Evolutionary conservation across 169 alveolate species (phyloP), one percentile per base, ranked within the genome.

Genomic region (Blepharisma undulans): DNA sequence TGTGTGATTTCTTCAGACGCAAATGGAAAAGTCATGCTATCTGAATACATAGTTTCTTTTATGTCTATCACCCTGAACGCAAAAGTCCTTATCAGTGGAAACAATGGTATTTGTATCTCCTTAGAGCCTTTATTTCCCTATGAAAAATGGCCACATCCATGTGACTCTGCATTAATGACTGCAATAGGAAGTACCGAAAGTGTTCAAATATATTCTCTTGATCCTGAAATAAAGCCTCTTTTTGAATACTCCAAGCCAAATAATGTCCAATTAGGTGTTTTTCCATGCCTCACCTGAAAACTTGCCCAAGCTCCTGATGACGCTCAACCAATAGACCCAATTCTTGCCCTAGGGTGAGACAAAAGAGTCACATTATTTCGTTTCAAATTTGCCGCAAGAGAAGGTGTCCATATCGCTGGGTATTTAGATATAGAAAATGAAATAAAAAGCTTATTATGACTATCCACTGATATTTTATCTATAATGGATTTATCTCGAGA

Each of bases 311-410:
- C 48, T 72, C 90, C 90, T 29, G 3, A 72, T 60, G 82, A 71
- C 25, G 8, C 6, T 3, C 84, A 36, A 8, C 14, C 61, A 18
- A 74, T 7, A 30, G 92, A 71, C 29, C 92, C 76, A 0, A 7
- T 88, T 18, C 87, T 88, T 14, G 92, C 92, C 0, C 21, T 88
- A 8, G 87, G 76, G n/a, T 88, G 92, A 77, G 92, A 87, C n/a
- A 27, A 32, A 21, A 0, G 14, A 0, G 59, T 88, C 4, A 12
- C 76, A 14, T 27, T 88, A 16, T 36, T 25, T 29, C 27, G 74
- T 16, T 25, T 87, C 16, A 66, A 74, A 87, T n/a, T 16, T 27
- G n/a, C 91, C 10, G 10, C n/a, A 14, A 30, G 32, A 72, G 87
- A 87, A 12, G 71, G 87, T 8, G 74, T 72, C 12, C 32, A 27